These are phyloP conservation scores for Candida verbasci DNA, from an alignment of 805 yeast species.

Conservation along the genomic window DNA sequence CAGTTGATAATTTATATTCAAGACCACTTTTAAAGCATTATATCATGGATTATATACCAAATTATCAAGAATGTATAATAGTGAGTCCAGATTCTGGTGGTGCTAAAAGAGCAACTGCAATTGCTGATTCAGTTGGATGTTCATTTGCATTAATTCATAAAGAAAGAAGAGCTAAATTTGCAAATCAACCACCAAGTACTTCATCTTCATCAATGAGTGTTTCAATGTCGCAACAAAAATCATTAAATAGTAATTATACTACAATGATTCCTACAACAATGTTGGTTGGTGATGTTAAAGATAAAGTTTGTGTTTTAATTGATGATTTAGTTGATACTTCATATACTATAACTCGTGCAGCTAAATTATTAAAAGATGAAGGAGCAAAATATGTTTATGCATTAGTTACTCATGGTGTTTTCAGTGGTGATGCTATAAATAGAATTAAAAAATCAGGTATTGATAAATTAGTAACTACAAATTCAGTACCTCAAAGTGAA, in stretches of 20 bases:
- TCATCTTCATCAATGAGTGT: conserved; percentile 16
- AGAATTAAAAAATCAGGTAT: conserved; percentile 64
- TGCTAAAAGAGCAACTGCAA: conserved; percentile 91
- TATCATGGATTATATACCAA: conserved; percentile 71
- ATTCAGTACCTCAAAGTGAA: conserved; percentile 80
- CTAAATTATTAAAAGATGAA: conserved; percentile 84
- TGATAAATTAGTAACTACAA: conserved; percentile 84
- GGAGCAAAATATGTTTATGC: conserved; percentile 88
- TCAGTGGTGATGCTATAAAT: conserved; percentile 84
- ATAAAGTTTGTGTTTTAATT: conserved; percentile 79
- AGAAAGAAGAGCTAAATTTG: conserved; percentile 62
- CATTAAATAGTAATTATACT: not conserved
- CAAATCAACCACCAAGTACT: conserved; percentile 27
- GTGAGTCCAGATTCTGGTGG: conserved; percentile 99
- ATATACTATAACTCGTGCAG: conserved; percentile 87
- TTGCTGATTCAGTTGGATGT: conserved; percentile 86
- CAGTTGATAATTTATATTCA: conserved; percentile 90
- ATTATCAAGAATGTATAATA: conserved; percentile 77
- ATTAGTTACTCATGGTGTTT: conserved; percentile 86
- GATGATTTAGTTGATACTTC: conserved; percentile 96
- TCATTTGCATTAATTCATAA: conserved; percentile 94
- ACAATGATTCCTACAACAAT: conserved; percentile 72
- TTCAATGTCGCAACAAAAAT: conserved; percentile 5
- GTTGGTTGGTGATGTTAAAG: conserved; percentile 93
- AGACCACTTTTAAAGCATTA: conserved; percentile 85